Base-by-base conservation (phyloP, 768 basidiomycete genomes). In the Suillus clintonianus region DNA sequence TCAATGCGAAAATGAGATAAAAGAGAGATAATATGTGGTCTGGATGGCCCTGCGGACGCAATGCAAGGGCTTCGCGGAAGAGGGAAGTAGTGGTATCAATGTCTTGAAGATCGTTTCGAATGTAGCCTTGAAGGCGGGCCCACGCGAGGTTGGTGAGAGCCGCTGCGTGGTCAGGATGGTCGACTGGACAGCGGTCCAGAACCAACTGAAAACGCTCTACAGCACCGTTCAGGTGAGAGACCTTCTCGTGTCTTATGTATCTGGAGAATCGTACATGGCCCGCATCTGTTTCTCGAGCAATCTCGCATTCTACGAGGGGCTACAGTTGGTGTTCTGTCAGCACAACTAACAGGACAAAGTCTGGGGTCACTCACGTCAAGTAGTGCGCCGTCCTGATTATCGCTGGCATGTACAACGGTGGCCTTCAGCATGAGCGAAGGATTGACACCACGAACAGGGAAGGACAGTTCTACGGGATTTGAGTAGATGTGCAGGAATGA, bases 1-100 rank as follows among this genome's bases (percentile, higher is more conserved):
- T 43, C 17, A 71, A 47, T 0, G 62, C 62, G 34, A 41, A 11
- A n/a, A 61, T 65, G n/a, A 72, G 67, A 47, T 65, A 64, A 24
- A 60, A 57, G 19, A 71, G 53, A 27, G 60, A 27, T 22, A 13
- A 30, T 3, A 48, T 11, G 41, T 42, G 55, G 42, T 64, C 42
- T 19, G 67, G 51, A 51, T 68, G 60, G 59, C 48, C 41, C 27
- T 56, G 24, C 4, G 56, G 50, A 43, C 58, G 17, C 22, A 66
- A 48, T 13, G 43, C 39, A 9, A 70, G 54, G 17, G 66, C 65
- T 5, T 43, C 36, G 5, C 22, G 47, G 47, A 47, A 47, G 11
- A 47, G 22, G 6, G 13, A 47, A 24, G 2, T 24, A 0, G 47
- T 24, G 13, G 22, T 3, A 47, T 47, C 22, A 13, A 47, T 47